Conservation (phyloP, 441 rosid genomes). For the Bocquillonia castaneifolia region DNA sequence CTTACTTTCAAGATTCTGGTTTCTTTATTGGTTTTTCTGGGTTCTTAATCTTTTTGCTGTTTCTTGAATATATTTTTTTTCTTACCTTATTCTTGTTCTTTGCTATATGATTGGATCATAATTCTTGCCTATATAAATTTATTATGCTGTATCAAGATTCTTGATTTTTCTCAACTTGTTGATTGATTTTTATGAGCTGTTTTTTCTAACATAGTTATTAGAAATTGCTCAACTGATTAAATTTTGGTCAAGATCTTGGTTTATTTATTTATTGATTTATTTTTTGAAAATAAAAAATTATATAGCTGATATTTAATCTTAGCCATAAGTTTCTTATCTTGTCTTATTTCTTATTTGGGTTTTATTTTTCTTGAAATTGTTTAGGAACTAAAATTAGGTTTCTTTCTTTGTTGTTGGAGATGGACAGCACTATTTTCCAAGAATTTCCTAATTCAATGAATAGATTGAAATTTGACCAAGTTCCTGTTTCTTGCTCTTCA, state of each 20-base stretch:
- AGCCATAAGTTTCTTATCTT: slow-evolving; percentile 22
- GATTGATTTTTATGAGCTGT: too few relatives aligned
- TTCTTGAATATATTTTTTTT: not conserved
- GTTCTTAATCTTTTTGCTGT: not conserved
- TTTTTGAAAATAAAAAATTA: not conserved
- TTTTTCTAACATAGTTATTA: not conserved
- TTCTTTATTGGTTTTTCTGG: not conserved
- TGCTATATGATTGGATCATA: too few relatives aligned
- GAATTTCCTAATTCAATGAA: slow-evolving; percentile 22
- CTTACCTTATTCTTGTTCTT: not conserved
- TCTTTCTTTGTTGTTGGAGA: not conserved
- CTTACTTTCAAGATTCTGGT: not conserved
- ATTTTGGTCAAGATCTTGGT: not conserved
- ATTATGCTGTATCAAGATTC: not conserved
- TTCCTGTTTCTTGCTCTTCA: slow-evolving; percentile 11
- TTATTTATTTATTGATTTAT: not conserved
- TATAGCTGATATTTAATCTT: not conserved
- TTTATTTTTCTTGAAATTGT: not conserved
- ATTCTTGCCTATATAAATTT: not conserved
- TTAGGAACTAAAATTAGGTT: not conserved
- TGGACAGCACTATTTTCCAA: slow-evolving; percentile 27
- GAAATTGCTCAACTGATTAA: not conserved
- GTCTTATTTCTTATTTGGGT: too few relatives aligned
- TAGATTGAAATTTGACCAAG: slow-evolving; percentile 16
- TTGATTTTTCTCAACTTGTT: not conserved